Evolutionary conservation across 768 basidiomycete species (phyloP).

Genomic region (Leucosporidium creatinivorum): DNA sequence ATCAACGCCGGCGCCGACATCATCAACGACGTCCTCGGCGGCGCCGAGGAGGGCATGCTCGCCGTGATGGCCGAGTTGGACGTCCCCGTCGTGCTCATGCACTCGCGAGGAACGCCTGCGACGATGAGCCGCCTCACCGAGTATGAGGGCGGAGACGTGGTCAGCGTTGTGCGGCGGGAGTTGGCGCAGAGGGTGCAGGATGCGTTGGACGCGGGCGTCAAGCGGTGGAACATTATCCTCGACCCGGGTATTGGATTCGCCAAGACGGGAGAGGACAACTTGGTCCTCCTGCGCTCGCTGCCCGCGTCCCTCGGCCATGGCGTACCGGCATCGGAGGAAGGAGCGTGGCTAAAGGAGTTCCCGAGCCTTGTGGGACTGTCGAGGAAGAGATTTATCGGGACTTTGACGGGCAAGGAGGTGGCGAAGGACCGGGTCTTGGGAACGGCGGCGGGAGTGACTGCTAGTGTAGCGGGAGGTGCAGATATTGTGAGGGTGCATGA

Average conservation of each 20-base stretch:
- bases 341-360: slow-evolving; percentile 42
- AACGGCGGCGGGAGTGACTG: slow-evolving; percentile 67
- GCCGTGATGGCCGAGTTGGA: slow-evolving; percentile 46
- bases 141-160: slow-evolving; percentile 47
- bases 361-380: slow-evolving; percentile 65
- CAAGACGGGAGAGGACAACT: slow-evolving; percentile 68
- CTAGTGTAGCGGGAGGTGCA: slow-evolving; percentile 65
- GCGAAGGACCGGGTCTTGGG: slow-evolving; percentile 67
- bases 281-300: slow-evolving; percentile 57
- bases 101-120: slow-evolving; percentile 74
- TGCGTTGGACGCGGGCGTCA: slow-evolving; percentile 64
- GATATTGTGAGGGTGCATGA: slow-evolving; percentile 77
- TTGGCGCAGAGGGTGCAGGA: slow-evolving; percentile 60
- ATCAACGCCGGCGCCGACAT: slow-evolving; percentile 77
- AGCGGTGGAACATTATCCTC: slow-evolving; percentile 78
- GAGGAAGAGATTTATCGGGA: slow-evolving; percentile 74
- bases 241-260: slow-evolving; percentile 96
- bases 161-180: slow-evolving; percentile 64
- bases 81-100: slow-evolving; percentile 87
- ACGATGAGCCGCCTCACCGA: slow-evolving; percentile 60
- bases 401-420: slow-evolving; percentile 53
- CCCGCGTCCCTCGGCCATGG: slow-evolving; percentile 40
- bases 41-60: slow-evolving; percentile 48
- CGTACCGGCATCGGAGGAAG: slow-evolving; percentile 44
- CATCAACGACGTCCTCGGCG: slow-evolving; percentile 83